phyloP scores from a whole-genome alignment of 2,329 filamentous ascomycete species.

The Drechslerella coelobrocha region DNA sequence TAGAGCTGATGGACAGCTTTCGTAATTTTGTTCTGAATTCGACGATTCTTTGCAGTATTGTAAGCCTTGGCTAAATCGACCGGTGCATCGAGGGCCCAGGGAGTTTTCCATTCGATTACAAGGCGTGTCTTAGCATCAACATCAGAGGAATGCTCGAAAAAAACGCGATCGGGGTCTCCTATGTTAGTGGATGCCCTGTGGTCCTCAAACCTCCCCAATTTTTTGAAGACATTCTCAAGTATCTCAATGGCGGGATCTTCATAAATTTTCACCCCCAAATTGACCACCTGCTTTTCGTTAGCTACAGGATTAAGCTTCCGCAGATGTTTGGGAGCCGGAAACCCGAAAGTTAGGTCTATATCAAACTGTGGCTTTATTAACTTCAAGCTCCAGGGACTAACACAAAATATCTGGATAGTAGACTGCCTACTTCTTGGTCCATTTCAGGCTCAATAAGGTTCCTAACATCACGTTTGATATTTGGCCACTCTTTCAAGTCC shows the following conservation, averaged over 20 bases:
- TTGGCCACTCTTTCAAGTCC: constrained; percentile 14
- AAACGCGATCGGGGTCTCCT: constrained; percentile 21
- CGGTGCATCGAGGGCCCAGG: constrained; percentile 5
- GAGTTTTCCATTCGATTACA: constrained; percentile 17
- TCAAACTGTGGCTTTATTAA: constrained; percentile 1
- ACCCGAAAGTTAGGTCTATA: neutral
- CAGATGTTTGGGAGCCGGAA: neutral
- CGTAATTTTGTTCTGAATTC: neutral
- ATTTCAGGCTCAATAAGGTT: constrained; percentile 10
- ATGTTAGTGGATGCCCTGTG: neutral
- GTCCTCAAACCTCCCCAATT: neutral
- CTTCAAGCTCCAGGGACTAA: neutral
- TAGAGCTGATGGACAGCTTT: constrained; percentile 20
- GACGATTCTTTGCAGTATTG: constrained; percentile 1
- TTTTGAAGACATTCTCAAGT: constrained; percentile 14
- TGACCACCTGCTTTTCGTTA: neutral
- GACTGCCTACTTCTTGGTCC: constrained; percentile 13
- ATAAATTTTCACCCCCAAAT: neutral
- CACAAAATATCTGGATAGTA: neutral
- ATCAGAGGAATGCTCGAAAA: neutral
- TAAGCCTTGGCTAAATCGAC: constrained; percentile 5
- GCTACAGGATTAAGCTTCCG: neutral
- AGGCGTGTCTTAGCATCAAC: neutral
- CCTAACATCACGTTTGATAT: constrained; percentile 19
- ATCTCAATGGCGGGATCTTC: constrained; percentile 1